Base-by-base conservation (phyloP, 257 asterid genomes). In the Solanum chilense region DNA sequence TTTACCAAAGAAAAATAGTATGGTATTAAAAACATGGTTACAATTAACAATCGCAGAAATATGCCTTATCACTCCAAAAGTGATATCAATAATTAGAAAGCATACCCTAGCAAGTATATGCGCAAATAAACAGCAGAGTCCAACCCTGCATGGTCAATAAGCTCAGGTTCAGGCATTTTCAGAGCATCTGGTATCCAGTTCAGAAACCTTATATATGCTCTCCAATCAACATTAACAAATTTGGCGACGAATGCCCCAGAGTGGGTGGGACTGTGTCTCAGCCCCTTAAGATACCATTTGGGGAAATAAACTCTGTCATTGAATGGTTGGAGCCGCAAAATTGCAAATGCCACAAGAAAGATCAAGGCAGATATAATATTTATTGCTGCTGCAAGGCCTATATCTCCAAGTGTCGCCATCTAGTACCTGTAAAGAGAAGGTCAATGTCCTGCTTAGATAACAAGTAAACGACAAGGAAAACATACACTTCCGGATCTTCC, bases 181-280 rank as follows among this genome's bases (percentile, higher is more conserved):
- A 97, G 90, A 6, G 99, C 99, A 88, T 97, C 99, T 23, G 99
- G 99, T 86, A 97, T 94, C 99, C 99, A 97, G 90, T 95, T 94
- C 93, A 96, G 88, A 84, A 96, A 95, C 87, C 94, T 92, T 89
- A 94, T 64, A 88, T 97, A 97, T 25, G 99, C 90, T 90, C 95
- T 93, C 98, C 98, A 95, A 85, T 97, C 99, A 92, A 97, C 87
- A 90, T 97, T 97, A 70, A 97, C 98, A 89, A 94, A 89, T 84
- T 89, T 94, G 86, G 69, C 80, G 21, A 92, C 95, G 52, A 90
- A 90, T 1, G 95, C 90, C 88, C 99, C 98, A 18, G 95, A 89
- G 86, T 68, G 91, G 73, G 94, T 78, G 18, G 99, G 99, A 83
- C 98, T 97, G 90, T 90, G 92, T 87, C 99, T 93, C 90, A 96